Evolutionary conservation across 108 stramenopile genomes (phyloP), one percentile per base, ranked within the genome.

Genomic region (Discostella stelligeroides): DNA sequence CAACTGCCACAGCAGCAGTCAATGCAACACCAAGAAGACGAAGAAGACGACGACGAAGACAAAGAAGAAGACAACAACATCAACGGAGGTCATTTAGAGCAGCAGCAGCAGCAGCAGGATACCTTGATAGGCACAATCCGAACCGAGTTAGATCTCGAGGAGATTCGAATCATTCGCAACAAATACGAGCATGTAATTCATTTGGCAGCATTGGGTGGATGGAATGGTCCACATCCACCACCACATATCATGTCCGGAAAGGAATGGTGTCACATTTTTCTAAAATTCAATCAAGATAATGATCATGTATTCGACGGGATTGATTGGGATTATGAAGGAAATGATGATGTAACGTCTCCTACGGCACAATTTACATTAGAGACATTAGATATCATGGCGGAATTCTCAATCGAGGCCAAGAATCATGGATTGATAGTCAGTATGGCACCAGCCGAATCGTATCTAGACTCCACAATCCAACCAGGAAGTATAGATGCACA

Each of bases 301-400:
- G 85, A 79, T n/a, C 60, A 79, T 53, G 27, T 79, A 1, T 92
- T 92, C 62, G 83, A 92, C 75, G 91, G 91, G 18, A 75, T 90
- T n/a, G 92, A 94, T 65, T 94, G 88, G 92, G 92, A 94, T 63
- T 76, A 91, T 54, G 92, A 94, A 64, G 92, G 92, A 43, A 69
- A 91, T 66, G 92, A 94, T 57, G 68, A 82, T 58, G 23, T 76
- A 7, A 39, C 56, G 0, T 68, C 75, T 42, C 84, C 85, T 13
- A 83, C 77, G 20, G 64, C 83, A 13, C 42, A 34, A 1, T 88
- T 94, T 63, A 75, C 87, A 0, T 17, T 84, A 0, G 79, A 81
- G 15, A 82, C 80, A 18, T 56, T 91, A 58, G 76, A 90, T 25
- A 79, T 75, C 25, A 87, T 91, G 81, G 88, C 84, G 4, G 70